These are phyloP conservation scores for Clitopilus passeckerianus DNA, from an alignment of 768 basidiomycete species.

Conservation along the genomic window DNA sequence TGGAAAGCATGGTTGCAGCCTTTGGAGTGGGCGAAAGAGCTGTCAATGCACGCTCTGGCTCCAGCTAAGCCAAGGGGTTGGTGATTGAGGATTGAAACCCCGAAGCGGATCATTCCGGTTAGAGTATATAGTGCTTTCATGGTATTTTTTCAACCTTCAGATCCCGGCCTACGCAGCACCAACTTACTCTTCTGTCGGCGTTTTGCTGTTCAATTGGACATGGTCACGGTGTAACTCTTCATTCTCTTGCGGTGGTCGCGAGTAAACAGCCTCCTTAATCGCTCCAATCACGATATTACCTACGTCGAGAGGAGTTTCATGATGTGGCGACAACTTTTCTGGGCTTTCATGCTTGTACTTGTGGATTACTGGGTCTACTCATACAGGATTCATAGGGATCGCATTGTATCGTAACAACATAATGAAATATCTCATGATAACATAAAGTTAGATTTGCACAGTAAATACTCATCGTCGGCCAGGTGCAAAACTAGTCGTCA, in stretches of 20 bases:
- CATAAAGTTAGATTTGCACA: not conserved
- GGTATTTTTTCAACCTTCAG: constrained; percentile 11
- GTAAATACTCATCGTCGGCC: not conserved
- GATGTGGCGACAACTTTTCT: constrained; percentile 55
- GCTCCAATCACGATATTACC: constrained; percentile 62
- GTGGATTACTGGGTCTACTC: not conserved
- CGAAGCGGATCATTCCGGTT: constrained; percentile 13
- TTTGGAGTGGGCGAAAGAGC: not conserved
- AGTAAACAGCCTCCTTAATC: constrained; percentile 72
- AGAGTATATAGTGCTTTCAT: not conserved
- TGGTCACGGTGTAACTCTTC: constrained; percentile 31
- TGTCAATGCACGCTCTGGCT: not conserved
- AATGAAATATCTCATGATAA: not conserved
- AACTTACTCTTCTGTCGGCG: constrained; percentile 46
- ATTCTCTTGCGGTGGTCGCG: constrained; percentile 39
- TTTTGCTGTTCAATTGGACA: constrained; percentile 53
- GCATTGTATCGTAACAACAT: too few relatives aligned
- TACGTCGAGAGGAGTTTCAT: constrained; percentile 87
- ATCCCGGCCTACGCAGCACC: constrained; percentile 38
- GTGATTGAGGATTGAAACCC: not conserved
- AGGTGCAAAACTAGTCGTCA: constrained; percentile 15
- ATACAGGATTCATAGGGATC: not conserved
- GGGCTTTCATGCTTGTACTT: too few relatives aligned
- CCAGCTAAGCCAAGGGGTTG: not conserved
- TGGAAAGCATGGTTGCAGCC: constrained; percentile 24